Conservation (phyloP, 2,329 filamentous ascomycete species). For the Chaetomiaceae sp. region DNA sequence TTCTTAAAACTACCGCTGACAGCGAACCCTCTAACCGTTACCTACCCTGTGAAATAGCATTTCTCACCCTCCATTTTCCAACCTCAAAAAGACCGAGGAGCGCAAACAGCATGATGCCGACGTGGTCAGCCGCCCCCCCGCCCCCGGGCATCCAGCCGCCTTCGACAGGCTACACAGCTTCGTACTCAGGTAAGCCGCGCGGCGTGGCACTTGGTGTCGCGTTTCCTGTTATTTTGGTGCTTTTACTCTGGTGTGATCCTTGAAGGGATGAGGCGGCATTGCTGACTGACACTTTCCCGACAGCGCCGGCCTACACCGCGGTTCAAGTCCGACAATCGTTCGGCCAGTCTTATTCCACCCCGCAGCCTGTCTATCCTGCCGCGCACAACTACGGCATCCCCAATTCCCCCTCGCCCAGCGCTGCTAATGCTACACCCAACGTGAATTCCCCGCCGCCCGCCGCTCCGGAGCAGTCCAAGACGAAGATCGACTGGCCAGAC, state of each 20-base stretch:
- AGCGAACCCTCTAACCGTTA: not conserved
- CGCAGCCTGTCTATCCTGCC: slow-evolving; percentile 29
- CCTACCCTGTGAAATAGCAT: not conserved
- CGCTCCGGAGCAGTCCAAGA: slow-evolving; percentile 34
- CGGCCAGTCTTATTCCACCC: slow-evolving; percentile 38
- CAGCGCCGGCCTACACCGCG: slow-evolving; percentile 53
- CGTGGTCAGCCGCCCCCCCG: slow-evolving; percentile 32
- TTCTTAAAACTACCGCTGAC: not conserved
- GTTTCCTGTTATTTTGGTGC: not conserved
- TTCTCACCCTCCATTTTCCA: not conserved
- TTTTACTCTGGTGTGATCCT: not conserved
- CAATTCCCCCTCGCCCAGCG: slow-evolving; percentile 23
- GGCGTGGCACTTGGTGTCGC: not conserved
- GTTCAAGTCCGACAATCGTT: slow-evolving; percentile 60
- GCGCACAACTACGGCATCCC: slow-evolving; percentile 25
- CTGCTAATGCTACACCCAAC: slow-evolving; percentile 26
- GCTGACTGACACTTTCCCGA: not conserved
- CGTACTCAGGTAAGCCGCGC: slow-evolving; percentile 18
- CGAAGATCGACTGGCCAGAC: slow-evolving; percentile 72
- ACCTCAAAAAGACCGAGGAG: slow-evolving; percentile 12
- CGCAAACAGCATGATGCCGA: slow-evolving; percentile 31
- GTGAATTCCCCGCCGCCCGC: slow-evolving; percentile 11
- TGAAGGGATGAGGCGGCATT: not conserved
- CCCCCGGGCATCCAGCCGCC: slow-evolving; percentile 39
- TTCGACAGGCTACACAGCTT: slow-evolving; percentile 32